Evolutionary conservation across 257 asterid genomes (phyloP).

Genomic region (Solanum sitiens): DNA sequence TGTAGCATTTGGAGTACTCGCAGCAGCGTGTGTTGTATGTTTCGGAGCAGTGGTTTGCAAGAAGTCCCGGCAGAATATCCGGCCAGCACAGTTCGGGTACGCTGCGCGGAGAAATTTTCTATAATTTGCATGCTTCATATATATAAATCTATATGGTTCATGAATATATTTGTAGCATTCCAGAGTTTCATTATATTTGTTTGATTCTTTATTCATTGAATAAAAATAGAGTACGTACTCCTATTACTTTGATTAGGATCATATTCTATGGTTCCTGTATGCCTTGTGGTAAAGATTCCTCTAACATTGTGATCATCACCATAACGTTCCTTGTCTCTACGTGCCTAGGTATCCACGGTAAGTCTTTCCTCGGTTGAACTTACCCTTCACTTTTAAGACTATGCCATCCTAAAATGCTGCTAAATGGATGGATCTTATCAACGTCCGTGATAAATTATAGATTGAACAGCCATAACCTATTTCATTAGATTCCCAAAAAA

Average conservation of each 20-base stretch:
- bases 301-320: not conserved
- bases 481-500: not conserved
- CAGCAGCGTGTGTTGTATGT: conserved; percentile 30
- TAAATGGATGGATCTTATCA: too few species aligned
- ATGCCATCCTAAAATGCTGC: not conserved
- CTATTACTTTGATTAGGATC: not conserved
- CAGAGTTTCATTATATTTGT: not conserved
- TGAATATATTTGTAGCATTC: not conserved
- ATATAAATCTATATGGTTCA: not conserved
- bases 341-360: too few species aligned
- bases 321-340: not conserved
- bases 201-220: not conserved
- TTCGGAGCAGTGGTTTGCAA: conserved; percentile 46
- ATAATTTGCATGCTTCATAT: not conserved
- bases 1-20: conserved; percentile 23
- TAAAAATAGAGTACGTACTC: not conserved
- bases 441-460: too few species aligned
- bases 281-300: too few species aligned
- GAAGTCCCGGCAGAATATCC: conserved; percentile 65
- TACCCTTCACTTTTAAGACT: too few species aligned
- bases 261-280: too few species aligned
- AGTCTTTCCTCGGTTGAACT: too few species aligned
- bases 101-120: conserved; percentile 39
- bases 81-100: conserved; percentile 44
- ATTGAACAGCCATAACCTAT: not conserved